Evolutionary conservation across 495 filamentous ascomycete species (phyloP).

Genomic region (Daldinia grandis): DNA sequence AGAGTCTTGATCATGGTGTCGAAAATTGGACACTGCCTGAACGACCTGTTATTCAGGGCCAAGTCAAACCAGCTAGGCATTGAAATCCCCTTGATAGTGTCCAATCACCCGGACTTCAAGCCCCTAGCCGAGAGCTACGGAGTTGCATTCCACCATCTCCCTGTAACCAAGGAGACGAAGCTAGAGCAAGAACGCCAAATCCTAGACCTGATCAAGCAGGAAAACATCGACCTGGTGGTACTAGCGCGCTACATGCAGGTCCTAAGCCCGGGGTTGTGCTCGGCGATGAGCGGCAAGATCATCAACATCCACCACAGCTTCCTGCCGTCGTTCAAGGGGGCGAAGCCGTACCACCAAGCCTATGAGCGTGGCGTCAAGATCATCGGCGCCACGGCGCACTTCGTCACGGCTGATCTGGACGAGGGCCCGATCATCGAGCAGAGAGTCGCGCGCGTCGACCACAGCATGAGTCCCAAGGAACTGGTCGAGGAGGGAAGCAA

Average conservation of each 20-base stretch:
- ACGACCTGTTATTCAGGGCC: constrained; percentile 79
- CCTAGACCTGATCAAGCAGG: constrained; percentile 67
- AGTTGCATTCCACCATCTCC: constrained; percentile 76
- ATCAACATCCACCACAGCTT: constrained; percentile 88
- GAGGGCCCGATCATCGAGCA: constrained; percentile 85
- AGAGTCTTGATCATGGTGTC: constrained; percentile 81
- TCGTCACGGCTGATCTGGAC: constrained; percentile 78
- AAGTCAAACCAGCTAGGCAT: constrained; percentile 70
- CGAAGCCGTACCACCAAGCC: constrained; percentile 83
- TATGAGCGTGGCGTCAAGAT: constrained; percentile 82
- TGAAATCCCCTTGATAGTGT: constrained; percentile 73
- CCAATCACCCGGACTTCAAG: constrained; percentile 77
- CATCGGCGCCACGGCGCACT: constrained; percentile 79
- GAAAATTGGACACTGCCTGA: constrained; percentile 82
- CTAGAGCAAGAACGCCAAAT: constrained; percentile 70
- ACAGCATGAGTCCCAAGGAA: constrained; percentile 73
- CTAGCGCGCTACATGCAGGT: constrained; percentile 87
- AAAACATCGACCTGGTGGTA: constrained; percentile 75
- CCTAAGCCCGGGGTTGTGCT: constrained; percentile 73
- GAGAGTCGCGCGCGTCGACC: constrained; percentile 72
- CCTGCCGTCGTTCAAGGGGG: constrained; percentile 81
- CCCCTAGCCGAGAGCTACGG: constrained; percentile 72
- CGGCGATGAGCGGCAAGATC: constrained; percentile 75
- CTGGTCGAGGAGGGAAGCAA: constrained; percentile 77
- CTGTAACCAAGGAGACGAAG: constrained; percentile 75